Conservation (phyloP, 805 yeast species). For the Candida silvicultrix region DNA sequence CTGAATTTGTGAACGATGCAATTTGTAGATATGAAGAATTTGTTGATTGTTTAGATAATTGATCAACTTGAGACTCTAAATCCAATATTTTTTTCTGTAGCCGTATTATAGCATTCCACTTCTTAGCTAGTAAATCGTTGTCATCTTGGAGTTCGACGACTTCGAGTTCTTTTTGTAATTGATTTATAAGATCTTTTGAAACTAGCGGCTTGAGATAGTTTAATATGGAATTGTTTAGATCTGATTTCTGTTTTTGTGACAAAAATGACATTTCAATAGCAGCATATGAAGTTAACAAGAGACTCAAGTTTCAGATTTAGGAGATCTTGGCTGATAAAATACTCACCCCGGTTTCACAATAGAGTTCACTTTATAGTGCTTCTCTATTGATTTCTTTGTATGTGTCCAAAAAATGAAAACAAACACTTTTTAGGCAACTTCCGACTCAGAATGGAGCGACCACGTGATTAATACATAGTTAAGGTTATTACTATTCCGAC, state of each 20-base stretch:
- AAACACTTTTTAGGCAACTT: too few species aligned
- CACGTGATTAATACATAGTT: too few species aligned
- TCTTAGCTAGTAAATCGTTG: constrained; percentile 50
- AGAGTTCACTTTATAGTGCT: too few species aligned
- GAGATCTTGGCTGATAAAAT: too few species aligned
- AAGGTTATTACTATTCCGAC: too few species aligned
- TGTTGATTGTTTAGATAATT: constrained; percentile 41
- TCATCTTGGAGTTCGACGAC: constrained; percentile 18
- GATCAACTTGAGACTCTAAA: constrained; percentile 51
- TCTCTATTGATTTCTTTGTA: too few species aligned
- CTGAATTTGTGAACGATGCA: constrained; percentile 8
- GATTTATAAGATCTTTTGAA: constrained; percentile 5
- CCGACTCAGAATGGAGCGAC: too few species aligned
- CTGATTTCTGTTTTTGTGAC: constrained; percentile 36
- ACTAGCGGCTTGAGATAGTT: constrained; percentile 37
- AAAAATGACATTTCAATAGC: constrained; percentile 22
- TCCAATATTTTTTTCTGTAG: constrained; percentile 70
- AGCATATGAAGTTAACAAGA: neutral
- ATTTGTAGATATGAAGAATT: constrained; percentile 25
- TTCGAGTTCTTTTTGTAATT: constrained; percentile 18
- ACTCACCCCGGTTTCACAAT: too few species aligned
- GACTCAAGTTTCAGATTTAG: too few species aligned
- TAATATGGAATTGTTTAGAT: constrained; percentile 40
- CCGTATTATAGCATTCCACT: constrained; percentile 83
- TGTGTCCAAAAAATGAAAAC: too few species aligned